Conservation (phyloP, 345 rosid genomes). For the Populus tremula region DNA sequence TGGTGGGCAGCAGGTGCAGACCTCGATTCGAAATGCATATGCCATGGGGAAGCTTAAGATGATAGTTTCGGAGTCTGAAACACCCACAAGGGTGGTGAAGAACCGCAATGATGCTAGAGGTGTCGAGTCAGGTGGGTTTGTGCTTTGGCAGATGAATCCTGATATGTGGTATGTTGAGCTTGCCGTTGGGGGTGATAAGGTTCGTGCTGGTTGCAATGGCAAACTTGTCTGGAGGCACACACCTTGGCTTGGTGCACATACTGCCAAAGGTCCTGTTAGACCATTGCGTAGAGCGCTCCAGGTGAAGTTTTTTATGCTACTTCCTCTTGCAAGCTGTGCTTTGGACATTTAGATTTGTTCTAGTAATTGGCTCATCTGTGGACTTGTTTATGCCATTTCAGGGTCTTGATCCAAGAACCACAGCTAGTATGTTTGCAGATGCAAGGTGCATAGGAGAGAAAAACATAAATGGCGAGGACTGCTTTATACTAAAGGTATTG, state of each 20-base stretch:
- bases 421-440: conserved; percentile 73
- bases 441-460: conserved; percentile 88
- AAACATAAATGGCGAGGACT: conserved; percentile 73
- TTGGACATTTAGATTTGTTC: not conserved
- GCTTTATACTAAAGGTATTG: conserved; percentile 77
- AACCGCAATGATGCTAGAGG: conserved; percentile 50
- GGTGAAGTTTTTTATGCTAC: conserved; percentile 32
- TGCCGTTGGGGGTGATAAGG: conserved; percentile 80
- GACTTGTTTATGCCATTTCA: conserved; percentile 25
- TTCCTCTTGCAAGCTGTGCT: not conserved
- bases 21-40: conserved; percentile 69
- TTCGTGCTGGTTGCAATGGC: conserved; percentile 90
- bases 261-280: conserved; percentile 87
- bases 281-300: conserved; percentile 91
- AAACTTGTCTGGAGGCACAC: conserved; percentile 93
- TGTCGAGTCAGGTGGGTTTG: conserved; percentile 79
- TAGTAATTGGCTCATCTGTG: not conserved
- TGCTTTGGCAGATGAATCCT: conserved; percentile 96
- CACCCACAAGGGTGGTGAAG: conserved; percentile 66
- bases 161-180: conserved; percentile 96
- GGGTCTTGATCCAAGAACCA: conserved; percentile 93
- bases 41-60: conserved; percentile 87
- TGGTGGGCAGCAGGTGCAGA: conserved; percentile 80
- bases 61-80: conserved; percentile 74
- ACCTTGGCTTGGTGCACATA: conserved; percentile 87